These are phyloP conservation scores for Scedosporium dehoogii DNA, from an alignment of 2,329 filamentous ascomycete genomes.

Conservation along the genomic window DNA sequence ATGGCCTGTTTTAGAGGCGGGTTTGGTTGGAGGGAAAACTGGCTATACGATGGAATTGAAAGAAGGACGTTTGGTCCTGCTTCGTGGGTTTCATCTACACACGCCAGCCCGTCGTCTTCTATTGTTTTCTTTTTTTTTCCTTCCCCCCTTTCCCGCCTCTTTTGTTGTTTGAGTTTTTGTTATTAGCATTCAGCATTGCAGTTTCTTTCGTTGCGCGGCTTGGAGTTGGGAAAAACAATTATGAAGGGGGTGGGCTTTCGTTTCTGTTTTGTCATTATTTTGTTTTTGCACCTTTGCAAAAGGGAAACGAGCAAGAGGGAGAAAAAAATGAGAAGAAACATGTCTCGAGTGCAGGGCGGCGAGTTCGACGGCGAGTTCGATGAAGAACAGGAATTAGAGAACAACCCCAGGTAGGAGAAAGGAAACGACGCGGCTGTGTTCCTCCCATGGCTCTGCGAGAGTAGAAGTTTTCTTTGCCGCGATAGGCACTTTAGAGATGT, in stretches of 20 bases:
- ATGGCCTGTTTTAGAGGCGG: background rate
- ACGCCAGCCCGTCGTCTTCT: background rate
- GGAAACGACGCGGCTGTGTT: background rate
- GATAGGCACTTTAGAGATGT: background rate
- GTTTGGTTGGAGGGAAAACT: background rate
- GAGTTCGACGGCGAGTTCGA: background rate
- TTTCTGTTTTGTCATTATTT: background rate
- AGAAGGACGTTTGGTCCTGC: background rate
- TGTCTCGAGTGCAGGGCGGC: background rate
- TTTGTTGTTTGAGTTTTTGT: constrained; percentile 8
- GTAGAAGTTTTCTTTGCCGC: background rate
- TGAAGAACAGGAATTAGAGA: too few species aligned
- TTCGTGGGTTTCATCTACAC: background rate
- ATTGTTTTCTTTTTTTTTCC: constrained; percentile 14
- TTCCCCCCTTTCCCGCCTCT: constrained; percentile 16
- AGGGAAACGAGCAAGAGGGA: background rate
- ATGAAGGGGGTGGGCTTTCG: background rate
- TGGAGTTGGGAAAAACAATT: background rate
- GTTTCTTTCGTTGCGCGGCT: background rate
- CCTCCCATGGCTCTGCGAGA: background rate
- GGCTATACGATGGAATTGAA: too few species aligned
- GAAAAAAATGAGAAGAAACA: background rate
- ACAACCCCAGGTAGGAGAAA: too few species aligned
- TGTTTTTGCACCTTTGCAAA: too few species aligned
- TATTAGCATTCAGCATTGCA: background rate